Conservation (phyloP, 129 eudicot species). For the Gnaphalium uliginosum region DNA sequence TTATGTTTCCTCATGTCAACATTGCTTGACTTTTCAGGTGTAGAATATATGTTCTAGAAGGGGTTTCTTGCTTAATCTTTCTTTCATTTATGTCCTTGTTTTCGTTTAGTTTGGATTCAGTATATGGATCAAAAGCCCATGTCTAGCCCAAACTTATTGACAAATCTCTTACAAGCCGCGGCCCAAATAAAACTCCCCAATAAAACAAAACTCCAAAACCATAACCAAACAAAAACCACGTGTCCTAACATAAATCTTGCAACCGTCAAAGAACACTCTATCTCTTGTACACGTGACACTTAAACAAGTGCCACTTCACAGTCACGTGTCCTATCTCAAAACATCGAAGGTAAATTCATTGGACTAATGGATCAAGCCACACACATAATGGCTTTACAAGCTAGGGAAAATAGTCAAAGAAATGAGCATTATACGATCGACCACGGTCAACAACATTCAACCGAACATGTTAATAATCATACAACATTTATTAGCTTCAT, state of each 20-base stretch:
- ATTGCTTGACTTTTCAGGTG: neutral
- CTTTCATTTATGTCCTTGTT: neutral
- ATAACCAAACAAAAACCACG: constrained; percentile 35
- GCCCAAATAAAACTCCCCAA: no score
- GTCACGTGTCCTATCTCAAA: constrained; percentile 16
- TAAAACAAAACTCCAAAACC: neutral
- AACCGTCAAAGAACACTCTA: constrained; percentile 34
- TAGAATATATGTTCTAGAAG: neutral
- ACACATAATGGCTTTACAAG: neutral
- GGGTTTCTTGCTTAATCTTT: neutral
- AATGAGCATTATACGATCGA: constrained; percentile 7
- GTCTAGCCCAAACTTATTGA: no score
- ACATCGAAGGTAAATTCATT: neutral
- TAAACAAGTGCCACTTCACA: constrained; percentile 41
- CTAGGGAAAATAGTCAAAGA: neutral
- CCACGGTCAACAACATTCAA: constrained; percentile 38
- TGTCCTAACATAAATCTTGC: constrained; percentile 43
- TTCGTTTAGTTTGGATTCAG: neutral
- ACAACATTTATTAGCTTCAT: no score
- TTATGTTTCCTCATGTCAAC: neutral
- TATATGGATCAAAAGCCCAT: no score
- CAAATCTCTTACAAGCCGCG: neutral
- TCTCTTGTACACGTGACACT: constrained; percentile 42
- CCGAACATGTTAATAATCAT: no score
- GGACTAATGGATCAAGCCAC: neutral